Evolutionary conservation across 192 early-diverging fungal genomes (phyloP), one percentile per base, ranked within the genome.

Genomic region (Backusella sp.): DNA sequence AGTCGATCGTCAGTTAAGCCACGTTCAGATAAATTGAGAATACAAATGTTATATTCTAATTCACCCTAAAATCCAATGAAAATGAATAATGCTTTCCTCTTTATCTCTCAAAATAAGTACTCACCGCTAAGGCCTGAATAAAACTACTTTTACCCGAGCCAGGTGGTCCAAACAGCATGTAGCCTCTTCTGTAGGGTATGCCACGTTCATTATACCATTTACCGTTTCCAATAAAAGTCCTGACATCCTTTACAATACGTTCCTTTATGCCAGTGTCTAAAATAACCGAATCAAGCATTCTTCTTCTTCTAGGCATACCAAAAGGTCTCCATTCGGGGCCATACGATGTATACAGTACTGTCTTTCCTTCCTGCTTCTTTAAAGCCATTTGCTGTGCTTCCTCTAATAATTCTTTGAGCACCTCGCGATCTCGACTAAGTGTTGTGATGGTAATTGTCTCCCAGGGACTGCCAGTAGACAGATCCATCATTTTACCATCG

Each of bases 271-370:
- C 91, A 28, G 84, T 77, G 66, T 93, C 91, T 78, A 98, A 77
- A 65, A 92, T 93, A 7, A 92, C 95, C 42, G 91, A 93, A 34
- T 88, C 82, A 34, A 96, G 75, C 46, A 90, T 77, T 67, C 94
- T 80, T n/a, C 89, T 79, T 81, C 91, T 92, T 49, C 97, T 86
- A 11, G 97, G 97, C 75, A 94, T 85, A 4, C 97, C 97, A 87
- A 99, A 98, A 2, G 95, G 95, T 71, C 96, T 86, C 97, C 97
- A 99, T 75, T 99, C 97, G 6, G 95, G 92, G 0, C 97, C 97
- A 86, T 91, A 97, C 46, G 91, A 93, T 1, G 96, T 96, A 83
- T 96, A 98, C 53, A 99, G 88, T 34, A 99, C 97, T 3, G 95
- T 98, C 73, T 97, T 96, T 23, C 97, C 97, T 70, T 96, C 94